A percentile compares a stretch with the other conserved stretches of the same genome.
Conservation (phyloP, 768 basidiomycete genomes). For the Lentinula boryana region DNA sequence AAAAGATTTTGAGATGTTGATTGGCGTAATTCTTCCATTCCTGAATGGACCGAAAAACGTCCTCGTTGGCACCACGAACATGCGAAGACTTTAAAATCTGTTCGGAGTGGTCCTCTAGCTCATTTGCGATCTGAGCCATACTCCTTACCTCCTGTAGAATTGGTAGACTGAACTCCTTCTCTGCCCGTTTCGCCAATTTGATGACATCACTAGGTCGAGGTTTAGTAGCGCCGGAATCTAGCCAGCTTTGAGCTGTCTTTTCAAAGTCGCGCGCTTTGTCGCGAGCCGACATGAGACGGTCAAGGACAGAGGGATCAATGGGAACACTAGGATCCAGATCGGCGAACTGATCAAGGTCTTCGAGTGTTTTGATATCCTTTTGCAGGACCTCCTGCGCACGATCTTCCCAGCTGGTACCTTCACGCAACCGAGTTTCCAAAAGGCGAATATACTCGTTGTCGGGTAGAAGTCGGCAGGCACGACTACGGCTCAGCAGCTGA, state of each 20-base stretch:
- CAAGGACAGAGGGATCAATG: slow-evolving; percentile 60
- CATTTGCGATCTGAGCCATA: slow-evolving; percentile 70
- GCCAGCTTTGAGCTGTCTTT: slow-evolving; percentile 69
- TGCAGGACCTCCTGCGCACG: slow-evolving; percentile 60
- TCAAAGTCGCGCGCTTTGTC: slow-evolving; percentile 75
- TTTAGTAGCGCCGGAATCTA: slow-evolving; percentile 45
- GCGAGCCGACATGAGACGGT: slow-evolving; percentile 57
- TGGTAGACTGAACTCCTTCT: slow-evolving; percentile 71
- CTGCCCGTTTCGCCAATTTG: slow-evolving; percentile 61
- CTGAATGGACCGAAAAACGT: slow-evolving; percentile 66
- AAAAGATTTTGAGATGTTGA: slow-evolving; percentile 68
- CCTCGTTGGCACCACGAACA: slow-evolving; percentile 45
- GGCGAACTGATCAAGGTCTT: slow-evolving; percentile 70
- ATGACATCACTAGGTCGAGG: slow-evolving; percentile 67
- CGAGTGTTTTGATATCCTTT: slow-evolving; percentile 67
- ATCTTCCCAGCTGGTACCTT: slow-evolving; percentile 76
- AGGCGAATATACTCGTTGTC: slow-evolving; percentile 62
- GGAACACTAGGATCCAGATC: slow-evolving; percentile 62
- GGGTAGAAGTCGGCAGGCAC: slow-evolving; percentile 53
- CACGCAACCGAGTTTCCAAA: slow-evolving; percentile 56
- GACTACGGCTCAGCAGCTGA: slow-evolving; percentile 63
- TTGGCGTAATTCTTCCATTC: slow-evolving; percentile 71
- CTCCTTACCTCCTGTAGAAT: slow-evolving; percentile 61
- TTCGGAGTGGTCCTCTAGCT: slow-evolving; percentile 73
- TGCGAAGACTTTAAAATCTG: slow-evolving; percentile 64